These are phyloP conservation scores for Cladophialophora immunda DNA, from an alignment of 2,329 filamentous ascomycete genomes.

Conservation along the genomic window DNA sequence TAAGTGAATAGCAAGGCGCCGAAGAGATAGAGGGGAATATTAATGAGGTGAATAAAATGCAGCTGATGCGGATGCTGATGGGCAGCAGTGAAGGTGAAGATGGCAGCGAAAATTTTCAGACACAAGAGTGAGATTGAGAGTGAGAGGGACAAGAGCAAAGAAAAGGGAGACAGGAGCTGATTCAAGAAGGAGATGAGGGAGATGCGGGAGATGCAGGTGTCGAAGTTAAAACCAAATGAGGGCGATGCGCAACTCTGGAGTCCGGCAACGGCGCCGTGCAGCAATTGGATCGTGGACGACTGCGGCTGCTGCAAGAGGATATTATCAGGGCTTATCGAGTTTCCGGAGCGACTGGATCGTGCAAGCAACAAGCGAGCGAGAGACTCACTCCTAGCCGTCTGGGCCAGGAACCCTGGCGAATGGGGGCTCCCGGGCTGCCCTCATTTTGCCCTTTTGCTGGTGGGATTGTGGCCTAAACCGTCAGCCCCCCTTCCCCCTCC, in stretches of 20 bases:
- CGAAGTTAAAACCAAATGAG: constrained; percentile 17
- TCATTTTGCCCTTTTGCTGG: constrained; percentile 9
- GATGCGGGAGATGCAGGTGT: constrained; percentile 1
- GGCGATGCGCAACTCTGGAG: constrained; percentile 1
- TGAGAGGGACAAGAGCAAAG: constrained; percentile 12
- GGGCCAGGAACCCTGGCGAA: background rate
- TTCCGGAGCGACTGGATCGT: constrained; percentile 31
- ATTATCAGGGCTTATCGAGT: constrained; percentile 30
- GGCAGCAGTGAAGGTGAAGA: constrained; percentile 6
- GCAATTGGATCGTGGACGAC: constrained; percentile 6
- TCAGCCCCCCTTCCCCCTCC: background rate
- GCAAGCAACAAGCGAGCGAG: constrained; percentile 11
- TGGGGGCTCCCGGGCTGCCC: constrained; percentile 2
- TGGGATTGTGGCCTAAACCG: background rate
- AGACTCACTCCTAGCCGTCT: background rate
- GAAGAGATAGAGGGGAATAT: background rate
- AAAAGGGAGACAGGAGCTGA: constrained; percentile 13
- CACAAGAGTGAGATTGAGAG: constrained; percentile 4
- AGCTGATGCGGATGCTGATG: background rate
- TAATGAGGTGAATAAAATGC: background rate
- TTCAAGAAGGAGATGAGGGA: constrained; percentile 13
- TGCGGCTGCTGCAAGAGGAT: background rate
- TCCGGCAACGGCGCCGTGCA: constrained; percentile 2
- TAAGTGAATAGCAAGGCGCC: constrained; percentile 39
- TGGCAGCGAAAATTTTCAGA: constrained; percentile 18